These are phyloP conservation scores for Ceratocystiopsis minuta DNA, from an alignment of 2,329 filamentous ascomycete genomes.

Conservation along the genomic window DNA sequence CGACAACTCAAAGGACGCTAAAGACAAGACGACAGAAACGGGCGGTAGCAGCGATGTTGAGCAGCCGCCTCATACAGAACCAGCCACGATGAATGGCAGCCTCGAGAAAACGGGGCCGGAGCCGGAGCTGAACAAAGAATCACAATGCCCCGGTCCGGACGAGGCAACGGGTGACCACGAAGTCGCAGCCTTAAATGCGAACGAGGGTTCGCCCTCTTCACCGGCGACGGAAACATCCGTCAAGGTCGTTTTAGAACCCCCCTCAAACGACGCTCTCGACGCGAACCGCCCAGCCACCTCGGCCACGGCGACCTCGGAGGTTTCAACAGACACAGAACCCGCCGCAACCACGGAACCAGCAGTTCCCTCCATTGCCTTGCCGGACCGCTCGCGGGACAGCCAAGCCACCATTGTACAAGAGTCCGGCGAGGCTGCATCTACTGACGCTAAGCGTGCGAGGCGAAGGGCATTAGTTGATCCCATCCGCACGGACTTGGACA, in stretches of 20 bases:
- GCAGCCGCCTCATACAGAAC: no score
- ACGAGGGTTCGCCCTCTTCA: background rate
- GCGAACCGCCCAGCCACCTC: background rate
- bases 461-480: slow-evolving; percentile 28
- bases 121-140: no score
- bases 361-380: no score
- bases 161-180: no score
- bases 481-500: slow-evolving; percentile 26
- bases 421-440: slow-evolving; percentile 11
- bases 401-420: slow-evolving; percentile 1
- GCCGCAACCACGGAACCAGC: no score
- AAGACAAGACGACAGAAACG: background rate
- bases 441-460: slow-evolving; percentile 15
- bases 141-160: no score
- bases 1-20: background rate
- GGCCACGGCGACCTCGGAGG: background rate
- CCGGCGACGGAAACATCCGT: background rate
- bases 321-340: slow-evolving; percentile 3
- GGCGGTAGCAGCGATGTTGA: background rate
- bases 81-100: no score
- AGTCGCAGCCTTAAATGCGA: no score
- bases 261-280: background rate
- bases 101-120: no score
- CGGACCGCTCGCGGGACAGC: background rate
- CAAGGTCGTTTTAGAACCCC: background rate